Conservation (phyloP, 495 filamentous ascomycete genomes). For the Cryomyces antarcticus region DNA sequence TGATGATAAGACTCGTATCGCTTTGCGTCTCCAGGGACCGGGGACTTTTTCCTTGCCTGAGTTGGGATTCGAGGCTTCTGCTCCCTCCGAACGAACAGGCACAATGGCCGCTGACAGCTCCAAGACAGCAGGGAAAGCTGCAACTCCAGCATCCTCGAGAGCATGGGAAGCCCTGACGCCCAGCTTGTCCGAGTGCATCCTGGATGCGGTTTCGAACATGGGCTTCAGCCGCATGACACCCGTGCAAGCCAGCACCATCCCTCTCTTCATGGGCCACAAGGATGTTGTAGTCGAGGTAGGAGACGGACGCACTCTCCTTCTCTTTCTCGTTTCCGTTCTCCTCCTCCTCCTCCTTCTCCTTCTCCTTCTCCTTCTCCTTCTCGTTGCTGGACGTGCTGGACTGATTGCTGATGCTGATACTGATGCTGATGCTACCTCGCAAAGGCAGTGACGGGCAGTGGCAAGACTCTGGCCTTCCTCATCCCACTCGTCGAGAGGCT, state of each 20-base stretch:
- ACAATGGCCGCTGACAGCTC: too few species aligned
- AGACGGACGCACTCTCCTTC: neutral
- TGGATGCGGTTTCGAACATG: conserved; percentile 66
- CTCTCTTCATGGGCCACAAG: conserved; percentile 80
- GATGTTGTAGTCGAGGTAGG: conserved; percentile 77
- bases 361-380: too few species aligned
- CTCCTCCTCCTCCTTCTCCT: too few species aligned
- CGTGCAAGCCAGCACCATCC: conserved; percentile 84
- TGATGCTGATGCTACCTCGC: neutral
- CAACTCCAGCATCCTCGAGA: neutral
- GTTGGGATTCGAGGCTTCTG: too few species aligned
- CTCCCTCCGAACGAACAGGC: too few species aligned
- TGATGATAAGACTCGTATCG: too few species aligned
- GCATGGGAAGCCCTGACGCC: conserved; percentile 42
- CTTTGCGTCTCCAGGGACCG: too few species aligned
- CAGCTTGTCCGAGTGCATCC: conserved; percentile 70
- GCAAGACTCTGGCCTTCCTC: conserved; percentile 82
- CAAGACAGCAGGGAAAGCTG: too few species aligned
- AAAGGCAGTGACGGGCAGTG: conserved; percentile 77
- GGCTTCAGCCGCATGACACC: conserved; percentile 80
- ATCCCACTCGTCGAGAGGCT: conserved; percentile 78
- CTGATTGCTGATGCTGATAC: neutral
- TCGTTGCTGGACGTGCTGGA: too few species aligned
- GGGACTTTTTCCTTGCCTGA: too few species aligned
- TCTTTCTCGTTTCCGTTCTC: too few species aligned